These are phyloP conservation scores for Blepharisma japonicum DNA, from an alignment of 73 alveolate genomes.

Conservation along the genomic window DNA sequence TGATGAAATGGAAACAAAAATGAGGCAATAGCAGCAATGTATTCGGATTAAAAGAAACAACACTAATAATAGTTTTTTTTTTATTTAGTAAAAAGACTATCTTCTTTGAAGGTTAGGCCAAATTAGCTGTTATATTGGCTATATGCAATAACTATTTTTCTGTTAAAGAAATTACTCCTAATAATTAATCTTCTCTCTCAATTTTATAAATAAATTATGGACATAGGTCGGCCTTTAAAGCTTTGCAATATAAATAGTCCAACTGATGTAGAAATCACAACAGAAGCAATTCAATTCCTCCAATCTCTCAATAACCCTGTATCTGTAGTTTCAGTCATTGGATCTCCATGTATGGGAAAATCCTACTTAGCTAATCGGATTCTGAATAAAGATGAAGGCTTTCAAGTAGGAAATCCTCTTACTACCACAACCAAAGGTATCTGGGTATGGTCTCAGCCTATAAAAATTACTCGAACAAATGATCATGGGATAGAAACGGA, in stretches of 20 bases:
- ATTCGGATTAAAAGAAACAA: too few relatives aligned
- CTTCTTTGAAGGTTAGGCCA: too few relatives aligned
- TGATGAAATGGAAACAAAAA: too few relatives aligned
- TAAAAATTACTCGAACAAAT: neutral
- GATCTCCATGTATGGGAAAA: neutral
- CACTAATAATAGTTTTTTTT: too few relatives aligned
- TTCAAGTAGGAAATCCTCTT: neutral
- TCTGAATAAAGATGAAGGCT: neutral
- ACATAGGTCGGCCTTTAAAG: neutral
- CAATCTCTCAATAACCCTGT: neutral
- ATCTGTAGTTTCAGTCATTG: neutral
- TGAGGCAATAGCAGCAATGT: too few relatives aligned
- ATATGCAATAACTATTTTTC: too few relatives aligned
- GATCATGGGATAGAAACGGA: neutral
- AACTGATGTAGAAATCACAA: neutral
- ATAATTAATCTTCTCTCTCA: too few relatives aligned
- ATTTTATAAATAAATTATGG: neutral
- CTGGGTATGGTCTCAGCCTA: conserved; percentile 19
- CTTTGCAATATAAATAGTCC: neutral
- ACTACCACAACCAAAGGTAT: neutral
- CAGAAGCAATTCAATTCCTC: neutral
- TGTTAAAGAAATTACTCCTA: too few relatives aligned
- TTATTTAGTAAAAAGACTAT: too few relatives aligned
- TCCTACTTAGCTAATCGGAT: conserved; percentile 1
- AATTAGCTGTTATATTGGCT: too few relatives aligned